phyloP scores from a whole-genome alignment of 148 eudicot species.

The Drosera capensis region DNA sequence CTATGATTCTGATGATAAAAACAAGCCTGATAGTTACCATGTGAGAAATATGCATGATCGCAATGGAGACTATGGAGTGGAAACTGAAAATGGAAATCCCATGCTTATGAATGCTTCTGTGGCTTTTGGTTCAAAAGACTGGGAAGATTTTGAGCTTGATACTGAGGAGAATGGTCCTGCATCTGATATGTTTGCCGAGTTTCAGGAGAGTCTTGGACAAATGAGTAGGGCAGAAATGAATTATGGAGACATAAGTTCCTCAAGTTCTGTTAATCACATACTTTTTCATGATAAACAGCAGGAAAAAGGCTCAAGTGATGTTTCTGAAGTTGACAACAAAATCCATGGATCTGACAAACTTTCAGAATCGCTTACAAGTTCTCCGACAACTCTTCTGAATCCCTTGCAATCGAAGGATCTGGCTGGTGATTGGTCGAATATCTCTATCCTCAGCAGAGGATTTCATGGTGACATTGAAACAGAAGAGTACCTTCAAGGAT shows the following conservation, averaged over 20 bases:
- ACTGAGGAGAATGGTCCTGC: slow-evolving; percentile 15
- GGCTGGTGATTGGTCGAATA: slow-evolving; percentile 9
- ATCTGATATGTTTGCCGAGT: slow-evolving; percentile 16
- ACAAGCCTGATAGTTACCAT: slow-evolving; percentile 19
- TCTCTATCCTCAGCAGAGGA: slow-evolving; percentile 15
- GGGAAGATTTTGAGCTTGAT: slow-evolving; percentile 69
- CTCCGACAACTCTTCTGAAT: slow-evolving; percentile 14
- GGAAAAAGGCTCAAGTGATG: slow-evolving; percentile 13
- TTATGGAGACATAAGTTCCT: slow-evolving; percentile 13
- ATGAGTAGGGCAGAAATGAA: slow-evolving; percentile 11
- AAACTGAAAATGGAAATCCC: slow-evolving; percentile 15
- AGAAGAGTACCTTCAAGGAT: slow-evolving; percentile 25
- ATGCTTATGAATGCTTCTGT: slow-evolving; percentile 49
- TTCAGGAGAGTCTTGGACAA: slow-evolving; percentile 15
- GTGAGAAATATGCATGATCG: slow-evolving; percentile 12
- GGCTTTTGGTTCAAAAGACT: slow-evolving; percentile 83
- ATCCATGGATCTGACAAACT: slow-evolving; percentile 16
- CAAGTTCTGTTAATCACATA: slow-evolving; percentile 6
- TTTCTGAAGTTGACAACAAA: slow-evolving; percentile 11
- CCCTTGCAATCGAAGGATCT: slow-evolving; percentile 10
- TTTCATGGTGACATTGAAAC: slow-evolving; percentile 18
- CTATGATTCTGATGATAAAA: slow-evolving; percentile 51
- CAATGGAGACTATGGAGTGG: slow-evolving; percentile 13
- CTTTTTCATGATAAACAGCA: slow-evolving; percentile 9
- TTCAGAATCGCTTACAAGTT: slow-evolving; percentile 8